Conservation (phyloP, 2,329 filamentous ascomycete species). For the Xylariaceae sp. region DNA sequence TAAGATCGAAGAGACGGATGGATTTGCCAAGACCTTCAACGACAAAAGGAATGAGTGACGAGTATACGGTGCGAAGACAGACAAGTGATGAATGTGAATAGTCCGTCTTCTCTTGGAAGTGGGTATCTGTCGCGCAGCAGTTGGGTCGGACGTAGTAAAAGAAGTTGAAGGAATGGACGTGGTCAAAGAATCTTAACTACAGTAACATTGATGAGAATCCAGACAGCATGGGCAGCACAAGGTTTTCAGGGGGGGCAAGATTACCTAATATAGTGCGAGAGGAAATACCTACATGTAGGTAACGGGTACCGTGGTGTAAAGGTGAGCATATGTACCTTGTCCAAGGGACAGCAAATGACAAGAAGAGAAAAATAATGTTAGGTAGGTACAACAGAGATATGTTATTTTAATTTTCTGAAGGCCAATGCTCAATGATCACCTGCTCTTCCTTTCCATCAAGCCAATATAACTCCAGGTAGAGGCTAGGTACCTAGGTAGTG, state of each 20-base stretch:
- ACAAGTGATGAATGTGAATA: background rate
- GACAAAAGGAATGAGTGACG: background rate
- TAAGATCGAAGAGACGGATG: background rate
- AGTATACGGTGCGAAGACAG: background rate
- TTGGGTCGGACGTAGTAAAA: constrained; percentile 1
- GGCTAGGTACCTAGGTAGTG: no score
- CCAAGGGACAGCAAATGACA: no score
- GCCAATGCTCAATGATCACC: no score
- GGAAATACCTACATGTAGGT: no score
- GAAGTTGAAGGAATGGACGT: background rate
- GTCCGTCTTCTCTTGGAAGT: background rate
- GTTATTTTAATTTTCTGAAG: no score
- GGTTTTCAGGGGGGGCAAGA: constrained; percentile 16
- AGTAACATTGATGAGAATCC: constrained; percentile 1
- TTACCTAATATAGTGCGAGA: no score
- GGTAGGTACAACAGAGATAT: no score
- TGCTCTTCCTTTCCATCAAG: no score
- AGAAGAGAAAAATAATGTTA: no score
- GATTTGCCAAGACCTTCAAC: background rate
- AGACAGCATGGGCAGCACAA: constrained; percentile 7
- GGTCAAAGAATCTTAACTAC: constrained; percentile 11
- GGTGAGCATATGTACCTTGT: no score
- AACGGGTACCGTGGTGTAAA: no score
- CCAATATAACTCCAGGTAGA: no score
- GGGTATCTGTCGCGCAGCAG: constrained; percentile 12